These are phyloP conservation scores for Solanum phureja DNA, from an alignment of 257 asterid genomes.

Conservation along the genomic window DNA sequence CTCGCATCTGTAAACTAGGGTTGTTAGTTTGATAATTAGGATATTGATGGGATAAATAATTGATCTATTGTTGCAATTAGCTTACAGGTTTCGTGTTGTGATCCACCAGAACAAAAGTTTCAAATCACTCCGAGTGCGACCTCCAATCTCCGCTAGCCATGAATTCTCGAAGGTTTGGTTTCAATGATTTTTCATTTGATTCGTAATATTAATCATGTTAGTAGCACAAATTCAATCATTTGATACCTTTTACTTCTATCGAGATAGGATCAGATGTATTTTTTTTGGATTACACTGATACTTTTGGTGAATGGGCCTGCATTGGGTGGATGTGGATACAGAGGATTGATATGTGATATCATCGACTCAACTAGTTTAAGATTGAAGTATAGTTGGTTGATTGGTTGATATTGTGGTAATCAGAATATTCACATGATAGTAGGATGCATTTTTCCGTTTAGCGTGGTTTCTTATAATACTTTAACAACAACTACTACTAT, in stretches of 20 bases:
- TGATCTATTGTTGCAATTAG: not conserved
- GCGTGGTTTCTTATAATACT: not conserved
- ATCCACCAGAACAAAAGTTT: not conserved
- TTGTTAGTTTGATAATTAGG: not conserved
- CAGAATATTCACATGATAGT: not conserved
- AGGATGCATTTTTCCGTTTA: not conserved
- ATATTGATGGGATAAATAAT: not conserved
- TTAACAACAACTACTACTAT: not conserved
- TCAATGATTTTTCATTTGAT: not conserved
- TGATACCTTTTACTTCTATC: not conserved
- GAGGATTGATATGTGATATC: not conserved
- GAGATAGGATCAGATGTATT: not conserved
- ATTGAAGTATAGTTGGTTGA: not conserved
- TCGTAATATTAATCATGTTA: not conserved
- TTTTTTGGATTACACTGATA: not conserved
- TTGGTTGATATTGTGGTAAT: not conserved
- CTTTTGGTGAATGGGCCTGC: not conserved
- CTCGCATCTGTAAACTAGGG: not conserved
- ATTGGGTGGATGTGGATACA: not conserved
- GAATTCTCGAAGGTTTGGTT: not conserved
- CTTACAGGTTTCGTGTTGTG: not conserved
- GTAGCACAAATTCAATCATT: not conserved
- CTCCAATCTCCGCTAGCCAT: not conserved
- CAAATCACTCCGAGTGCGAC: not conserved
- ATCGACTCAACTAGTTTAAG: not conserved